Evolutionary conservation across 2,329 filamentous ascomycete species (phyloP), one percentile per base, ranked within the genome.

Genomic region (Pyrenochaeta sp.): DNA sequence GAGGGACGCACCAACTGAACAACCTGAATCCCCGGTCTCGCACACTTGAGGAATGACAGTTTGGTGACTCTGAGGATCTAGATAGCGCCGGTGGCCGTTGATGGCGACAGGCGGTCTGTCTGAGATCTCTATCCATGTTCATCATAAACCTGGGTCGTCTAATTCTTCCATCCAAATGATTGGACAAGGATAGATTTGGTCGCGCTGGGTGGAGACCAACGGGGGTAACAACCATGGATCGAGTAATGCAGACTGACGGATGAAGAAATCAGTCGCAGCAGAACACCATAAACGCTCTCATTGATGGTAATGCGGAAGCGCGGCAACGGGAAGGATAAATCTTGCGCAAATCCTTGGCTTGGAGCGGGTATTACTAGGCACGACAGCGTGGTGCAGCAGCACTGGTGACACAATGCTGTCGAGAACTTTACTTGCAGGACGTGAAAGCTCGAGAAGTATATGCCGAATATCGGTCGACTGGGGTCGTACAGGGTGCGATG

Each of bases 171-270:
- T 39, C 35, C 18, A 33, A 14, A 23, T 11, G 12, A 46, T 32
- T 49, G 45, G 45, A 20, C 7, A 42, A 18, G 29, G 37, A 33
- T n/a, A 35, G 30, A 45, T 39, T 39, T 21, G 11, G 36, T 39
- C 21, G 36, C 36, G 20, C 20, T 3, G 21, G 20, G 36, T 39
- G 18, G 48, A 32, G 45, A 36, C 36, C 27, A 14, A 9, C 39
- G 11, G 46, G 49, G 54, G 44, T 44, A 10, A 21, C 20, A 58
- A 53, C 54, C 35, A 35, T 58, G 59, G 57, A 46, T 58, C 43
- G 51, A 51, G 51, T 45, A 44, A 55, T 40, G 44, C 49, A 49
- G 43, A 46, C 30, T 39, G 27, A 35, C 43, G 20, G 17, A 46
- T 46, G 30, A 29, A 32, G 31, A 21, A 15, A n/a, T 21, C 10